Conservation (phyloP, 1,284 basidiomycete species). For the Schizopora paradoxa region DNA sequence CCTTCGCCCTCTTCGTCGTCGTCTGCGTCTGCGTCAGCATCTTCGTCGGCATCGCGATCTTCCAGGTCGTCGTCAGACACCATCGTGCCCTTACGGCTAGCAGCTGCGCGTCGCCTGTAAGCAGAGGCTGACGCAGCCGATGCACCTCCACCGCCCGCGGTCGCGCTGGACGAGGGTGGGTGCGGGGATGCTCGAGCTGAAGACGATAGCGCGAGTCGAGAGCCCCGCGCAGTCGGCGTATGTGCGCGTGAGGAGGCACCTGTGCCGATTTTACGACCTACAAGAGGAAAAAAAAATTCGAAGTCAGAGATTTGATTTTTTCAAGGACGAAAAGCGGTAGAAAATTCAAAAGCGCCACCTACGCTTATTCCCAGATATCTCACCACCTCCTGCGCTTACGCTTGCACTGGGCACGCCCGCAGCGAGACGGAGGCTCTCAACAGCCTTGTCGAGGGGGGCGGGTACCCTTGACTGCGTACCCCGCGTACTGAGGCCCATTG, state of each 20-base stretch:
- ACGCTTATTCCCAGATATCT: no score
- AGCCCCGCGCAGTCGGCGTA: neutral
- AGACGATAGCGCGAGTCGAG: neutral
- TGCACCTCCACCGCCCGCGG: no score
- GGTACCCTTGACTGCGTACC: no score
- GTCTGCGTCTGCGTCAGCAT: conserved; percentile 40
- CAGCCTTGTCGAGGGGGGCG: conserved; percentile 2
- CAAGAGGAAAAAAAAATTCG: no score
- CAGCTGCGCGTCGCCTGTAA: neutral
- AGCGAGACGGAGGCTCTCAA: neutral
- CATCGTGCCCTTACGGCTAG: conserved; percentile 10
- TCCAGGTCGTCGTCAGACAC: conserved; percentile 18
- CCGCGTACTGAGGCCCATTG: no score
- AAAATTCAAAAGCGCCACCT: no score
- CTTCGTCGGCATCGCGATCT: conserved; percentile 43
- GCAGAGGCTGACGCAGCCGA: neutral
- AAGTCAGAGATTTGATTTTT: no score
- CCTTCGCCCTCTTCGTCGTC: conserved; percentile 42
- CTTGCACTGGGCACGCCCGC: neutral
- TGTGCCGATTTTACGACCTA: no score
- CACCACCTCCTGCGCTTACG: no score
- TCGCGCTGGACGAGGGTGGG: no score
- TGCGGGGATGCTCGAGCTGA: no score
- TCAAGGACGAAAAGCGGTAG: no score
- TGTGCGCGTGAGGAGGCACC: neutral